Evolutionary conservation across 108 stramenopile species (phyloP).

Genomic region (Ochromonas danica): DNA sequence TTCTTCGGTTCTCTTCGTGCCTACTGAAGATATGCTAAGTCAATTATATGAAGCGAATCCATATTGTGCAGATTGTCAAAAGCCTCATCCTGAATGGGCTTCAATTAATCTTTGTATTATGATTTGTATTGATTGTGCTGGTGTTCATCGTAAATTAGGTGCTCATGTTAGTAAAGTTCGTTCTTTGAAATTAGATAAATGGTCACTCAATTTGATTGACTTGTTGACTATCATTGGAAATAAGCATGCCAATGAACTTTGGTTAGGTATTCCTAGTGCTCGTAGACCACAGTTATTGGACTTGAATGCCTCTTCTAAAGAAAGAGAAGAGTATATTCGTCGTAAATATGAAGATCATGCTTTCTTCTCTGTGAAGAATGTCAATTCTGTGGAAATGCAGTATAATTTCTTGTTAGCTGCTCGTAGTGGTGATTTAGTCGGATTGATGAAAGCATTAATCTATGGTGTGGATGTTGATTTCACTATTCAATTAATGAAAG

Average conservation of each 20-base stretch:
- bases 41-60: constrained; percentile 43
- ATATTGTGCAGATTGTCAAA: constrained; percentile 56
- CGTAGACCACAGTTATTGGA: background rate
- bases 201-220: background rate
- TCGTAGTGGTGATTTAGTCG: background rate
- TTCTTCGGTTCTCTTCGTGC: background rate
- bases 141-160: constrained; percentile 58
- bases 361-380: background rate
- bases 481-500: background rate
- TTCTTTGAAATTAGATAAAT: constrained; percentile 29
- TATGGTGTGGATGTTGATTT: background rate
- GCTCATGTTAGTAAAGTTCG: constrained; percentile 58
- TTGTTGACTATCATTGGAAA: background rate
- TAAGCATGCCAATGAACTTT: constrained; percentile 4
- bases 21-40: background rate
- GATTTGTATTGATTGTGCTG: constrained; percentile 63
- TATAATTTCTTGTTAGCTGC: background rate
- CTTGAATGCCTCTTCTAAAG: background rate
- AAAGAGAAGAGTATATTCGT: background rate
- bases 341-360: background rate
- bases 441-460: background rate
- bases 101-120: constrained; percentile 54
- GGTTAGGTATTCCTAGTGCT: background rate
- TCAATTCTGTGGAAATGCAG: background rate
- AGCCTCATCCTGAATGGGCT: constrained; percentile 56